Percentiles rank a stretch among this genome's conserved stretches.
Conservation (phyloP, 2,329 filamentous ascomycete genomes). For the Verticillium zaregamsianum region DNA sequence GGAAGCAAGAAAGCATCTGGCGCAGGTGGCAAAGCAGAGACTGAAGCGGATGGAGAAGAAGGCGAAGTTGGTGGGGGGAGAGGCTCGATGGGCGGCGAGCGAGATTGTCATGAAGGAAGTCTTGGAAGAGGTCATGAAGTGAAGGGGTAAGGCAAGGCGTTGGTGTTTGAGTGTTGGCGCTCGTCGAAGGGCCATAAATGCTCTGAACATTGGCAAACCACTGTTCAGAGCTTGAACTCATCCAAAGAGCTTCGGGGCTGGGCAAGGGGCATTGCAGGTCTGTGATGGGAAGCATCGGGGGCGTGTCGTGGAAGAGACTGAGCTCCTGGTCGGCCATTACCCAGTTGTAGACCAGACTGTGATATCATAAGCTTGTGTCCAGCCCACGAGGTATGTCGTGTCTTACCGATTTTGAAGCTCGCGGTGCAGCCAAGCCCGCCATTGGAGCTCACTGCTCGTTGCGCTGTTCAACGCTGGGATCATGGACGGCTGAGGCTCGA, state of each 20-base stretch:
- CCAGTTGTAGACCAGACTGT: constrained; percentile 69
- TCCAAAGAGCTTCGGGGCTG: constrained; percentile 57
- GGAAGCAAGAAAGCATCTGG: constrained; percentile 62
- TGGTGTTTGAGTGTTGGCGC: constrained; percentile 43
- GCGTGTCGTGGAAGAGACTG: constrained; percentile 60
- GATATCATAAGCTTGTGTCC: constrained; percentile 13
- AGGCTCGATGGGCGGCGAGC: constrained; percentile 38
- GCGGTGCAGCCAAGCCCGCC: constrained; percentile 61
- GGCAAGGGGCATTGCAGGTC: constrained; percentile 64
- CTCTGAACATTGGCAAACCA: constrained; percentile 59
- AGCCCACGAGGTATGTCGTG: constrained; percentile 11
- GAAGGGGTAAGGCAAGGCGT: constrained; percentile 48
- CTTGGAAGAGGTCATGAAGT: constrained; percentile 61
- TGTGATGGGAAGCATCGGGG: constrained; percentile 59
- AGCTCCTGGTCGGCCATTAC: constrained; percentile 71
- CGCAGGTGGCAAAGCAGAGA: constrained; percentile 59
- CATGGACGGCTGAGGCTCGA: constrained; percentile 47
- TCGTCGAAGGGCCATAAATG: constrained; percentile 42
- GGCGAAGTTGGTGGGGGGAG: constrained; percentile 55
- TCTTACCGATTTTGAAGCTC: constrained; percentile 60
- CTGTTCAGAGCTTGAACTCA: constrained; percentile 50
- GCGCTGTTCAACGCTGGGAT: constrained; percentile 38
- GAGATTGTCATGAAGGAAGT: constrained; percentile 62
- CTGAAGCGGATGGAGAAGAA: constrained; percentile 66
- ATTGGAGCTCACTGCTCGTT: constrained; percentile 44